Evolutionary conservation across 1,284 basidiomycete genomes (phyloP).

Genomic region (Amylostereum chailletii): DNA sequence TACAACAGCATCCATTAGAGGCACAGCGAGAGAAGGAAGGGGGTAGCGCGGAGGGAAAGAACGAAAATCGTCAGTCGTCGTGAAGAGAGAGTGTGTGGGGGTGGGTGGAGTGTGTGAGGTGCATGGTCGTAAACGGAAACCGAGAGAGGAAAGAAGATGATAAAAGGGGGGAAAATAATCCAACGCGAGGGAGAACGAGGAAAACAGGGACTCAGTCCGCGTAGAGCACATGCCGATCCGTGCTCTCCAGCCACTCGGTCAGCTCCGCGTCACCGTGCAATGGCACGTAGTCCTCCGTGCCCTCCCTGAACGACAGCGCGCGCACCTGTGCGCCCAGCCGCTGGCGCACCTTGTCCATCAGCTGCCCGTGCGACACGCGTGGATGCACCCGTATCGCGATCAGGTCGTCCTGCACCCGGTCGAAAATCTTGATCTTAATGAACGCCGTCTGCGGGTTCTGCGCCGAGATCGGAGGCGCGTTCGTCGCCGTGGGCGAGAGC

Average conservation of each 20-base stretch:
- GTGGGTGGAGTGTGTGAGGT: no score
- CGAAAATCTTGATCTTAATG: slow-evolving; percentile 97
- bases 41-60: no score
- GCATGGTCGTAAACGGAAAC: no score
- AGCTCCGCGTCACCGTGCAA: slow-evolving; percentile 68
- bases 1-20: no score
- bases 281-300: slow-evolving; percentile 45
- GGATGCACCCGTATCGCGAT: slow-evolving; percentile 98
- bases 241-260: slow-evolving; percentile 72
- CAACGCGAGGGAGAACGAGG: neutral
- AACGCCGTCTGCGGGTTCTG: slow-evolving; percentile 76
- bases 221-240: slow-evolving; percentile 86
- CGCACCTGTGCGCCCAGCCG: slow-evolving; percentile 74
- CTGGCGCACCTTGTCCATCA: slow-evolving; percentile 87
- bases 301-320: slow-evolving; percentile 70
- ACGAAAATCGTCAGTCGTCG: no score
- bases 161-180: no score
- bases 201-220: slow-evolving; percentile 44
- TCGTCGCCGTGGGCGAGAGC: slow-evolving; percentile 50
- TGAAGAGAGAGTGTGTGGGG: no score
- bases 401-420: slow-evolving; percentile 84
- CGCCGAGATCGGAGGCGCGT: slow-evolving; percentile 65
- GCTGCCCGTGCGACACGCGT: slow-evolving; percentile 75
- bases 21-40: no score
- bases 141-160: no score